Evolutionary conservation across 2,329 filamentous ascomycete species (phyloP).

Genomic region (Nannizziopsis arthrosporioides): DNA sequence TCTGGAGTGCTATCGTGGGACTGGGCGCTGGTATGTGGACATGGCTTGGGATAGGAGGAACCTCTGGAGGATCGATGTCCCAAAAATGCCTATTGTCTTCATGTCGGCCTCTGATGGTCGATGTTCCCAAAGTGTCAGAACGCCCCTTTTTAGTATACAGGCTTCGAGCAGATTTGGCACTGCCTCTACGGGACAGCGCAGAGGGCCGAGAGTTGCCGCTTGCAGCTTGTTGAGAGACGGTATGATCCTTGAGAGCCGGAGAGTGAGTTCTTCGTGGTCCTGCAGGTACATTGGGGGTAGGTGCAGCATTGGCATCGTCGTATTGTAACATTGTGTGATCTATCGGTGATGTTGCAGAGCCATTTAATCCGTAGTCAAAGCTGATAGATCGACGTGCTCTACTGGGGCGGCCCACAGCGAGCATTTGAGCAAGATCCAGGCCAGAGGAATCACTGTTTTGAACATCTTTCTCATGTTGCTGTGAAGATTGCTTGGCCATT

Average conservation of each 20-base stretch:
- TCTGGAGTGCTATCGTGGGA: slow-evolving; percentile 43
- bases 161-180: slow-evolving; percentile 33
- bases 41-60: slow-evolving; percentile 35
- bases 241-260: slow-evolving; percentile 26
- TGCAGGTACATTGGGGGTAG: slow-evolving; percentile 70
- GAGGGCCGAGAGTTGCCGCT: slow-evolving; percentile 23
- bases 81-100: slow-evolving; percentile 21
- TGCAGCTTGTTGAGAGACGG: slow-evolving; percentile 18
- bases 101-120: slow-evolving; percentile 24
- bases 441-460: slow-evolving; percentile 67
- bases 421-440: slow-evolving; percentile 54
- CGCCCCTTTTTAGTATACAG: slow-evolving; percentile 27
- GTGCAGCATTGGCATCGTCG: slow-evolving; percentile 63
- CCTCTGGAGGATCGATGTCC: slow-evolving; percentile 21
- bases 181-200: slow-evolving; percentile 31
- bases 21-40: slow-evolving; percentile 43
- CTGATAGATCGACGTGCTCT: slow-evolving; percentile 33
- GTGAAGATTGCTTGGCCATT: slow-evolving; percentile 34
- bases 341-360: not conserved
- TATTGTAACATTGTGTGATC: slow-evolving; percentile 8
- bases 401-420: slow-evolving; percentile 25
- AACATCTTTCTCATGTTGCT: slow-evolving; percentile 51
- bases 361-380: slow-evolving; percentile 32
- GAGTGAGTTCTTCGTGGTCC: slow-evolving; percentile 54
- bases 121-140: slow-evolving; percentile 31